Percentiles rank a stretch among this genome's conserved stretches.
Conservation (phyloP, 257 asterid species). For the Solanum habrochaites region DNA sequence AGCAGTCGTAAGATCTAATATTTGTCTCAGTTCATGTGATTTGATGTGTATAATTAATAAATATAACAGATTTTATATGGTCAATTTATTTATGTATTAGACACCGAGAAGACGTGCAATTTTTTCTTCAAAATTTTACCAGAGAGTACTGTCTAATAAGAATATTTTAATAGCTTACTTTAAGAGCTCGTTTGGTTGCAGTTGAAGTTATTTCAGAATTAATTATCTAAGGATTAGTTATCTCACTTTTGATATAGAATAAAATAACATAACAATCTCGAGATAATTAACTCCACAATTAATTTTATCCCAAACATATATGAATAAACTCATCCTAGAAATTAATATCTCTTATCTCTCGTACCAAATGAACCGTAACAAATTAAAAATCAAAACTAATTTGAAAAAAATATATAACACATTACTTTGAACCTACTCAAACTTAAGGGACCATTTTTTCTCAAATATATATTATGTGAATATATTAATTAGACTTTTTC, state of each 20-base stretch:
- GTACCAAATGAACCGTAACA: neutral
- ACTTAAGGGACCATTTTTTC: neutral
- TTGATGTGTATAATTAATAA: neutral
- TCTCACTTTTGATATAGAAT: neutral
- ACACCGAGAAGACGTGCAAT: neutral
- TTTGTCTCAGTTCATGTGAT: neutral
- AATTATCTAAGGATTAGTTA: no score
- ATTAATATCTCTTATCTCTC: no score
- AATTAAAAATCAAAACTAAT: neutral
- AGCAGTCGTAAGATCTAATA: neutral
- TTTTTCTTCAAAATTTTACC: neutral
- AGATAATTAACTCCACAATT: neutral
- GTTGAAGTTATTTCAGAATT: no score
- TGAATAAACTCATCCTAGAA: neutral
- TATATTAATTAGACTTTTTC: neutral
- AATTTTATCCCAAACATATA: neutral
- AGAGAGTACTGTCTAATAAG: neutral
- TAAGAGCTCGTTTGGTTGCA: no score
- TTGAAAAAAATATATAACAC: neutral
- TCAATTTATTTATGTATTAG: neutral
- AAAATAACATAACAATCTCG: neutral
- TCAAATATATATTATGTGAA: neutral
- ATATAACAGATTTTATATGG: neutral
- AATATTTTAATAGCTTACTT: neutral
- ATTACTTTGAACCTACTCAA: neutral